Conservation (phyloP, 2,329 filamentous ascomycete species). For the Beauveria sp. region DNA sequence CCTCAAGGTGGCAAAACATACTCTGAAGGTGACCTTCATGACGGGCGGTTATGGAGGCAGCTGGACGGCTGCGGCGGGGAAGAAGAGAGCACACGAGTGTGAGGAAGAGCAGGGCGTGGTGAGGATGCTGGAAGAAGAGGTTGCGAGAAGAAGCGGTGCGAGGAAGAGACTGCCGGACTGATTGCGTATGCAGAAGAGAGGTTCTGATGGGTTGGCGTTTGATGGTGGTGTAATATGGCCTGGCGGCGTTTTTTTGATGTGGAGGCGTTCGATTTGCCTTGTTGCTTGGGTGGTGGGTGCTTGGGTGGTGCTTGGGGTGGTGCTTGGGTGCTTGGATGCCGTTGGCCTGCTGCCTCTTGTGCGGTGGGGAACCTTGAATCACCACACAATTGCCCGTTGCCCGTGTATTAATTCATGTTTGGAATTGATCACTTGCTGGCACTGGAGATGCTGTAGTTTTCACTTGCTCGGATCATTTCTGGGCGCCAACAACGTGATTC, state of each 20-base stretch:
- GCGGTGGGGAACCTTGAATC: not conserved
- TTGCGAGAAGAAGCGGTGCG: slow-evolving; percentile 9
- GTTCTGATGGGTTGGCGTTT: slow-evolving; percentile 1
- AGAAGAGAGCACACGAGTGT: not conserved
- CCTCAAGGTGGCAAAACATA: slow-evolving; percentile 27
- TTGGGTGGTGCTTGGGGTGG: too few relatives aligned
- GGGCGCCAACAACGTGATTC: not conserved
- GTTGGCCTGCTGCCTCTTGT: slow-evolving; percentile 10
- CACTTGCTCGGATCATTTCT: not conserved
- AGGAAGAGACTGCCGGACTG: not conserved
- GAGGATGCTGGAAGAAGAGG: not conserved
- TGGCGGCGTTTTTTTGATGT: slow-evolving; percentile 9
- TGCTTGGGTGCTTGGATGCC: not conserved
- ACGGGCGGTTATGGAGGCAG: slow-evolving; percentile 34
- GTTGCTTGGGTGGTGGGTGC: too few relatives aligned
- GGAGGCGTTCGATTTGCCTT: slow-evolving; percentile 8
- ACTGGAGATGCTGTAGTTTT: not conserved
- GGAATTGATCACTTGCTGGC: not conserved
- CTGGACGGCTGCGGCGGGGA: slow-evolving; percentile 14
- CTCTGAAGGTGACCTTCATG: slow-evolving; percentile 65
- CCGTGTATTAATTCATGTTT: too few relatives aligned
- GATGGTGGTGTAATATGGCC: not conserved
- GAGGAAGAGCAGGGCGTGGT: not conserved
- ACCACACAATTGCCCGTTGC: too few relatives aligned
- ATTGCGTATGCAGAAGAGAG: not conserved